A percentile compares a stretch with the other conserved stretches of the same genome.
phyloP scores from a whole-genome alignment of 140 eudicot species.

The Oenanthe javanica region DNA sequence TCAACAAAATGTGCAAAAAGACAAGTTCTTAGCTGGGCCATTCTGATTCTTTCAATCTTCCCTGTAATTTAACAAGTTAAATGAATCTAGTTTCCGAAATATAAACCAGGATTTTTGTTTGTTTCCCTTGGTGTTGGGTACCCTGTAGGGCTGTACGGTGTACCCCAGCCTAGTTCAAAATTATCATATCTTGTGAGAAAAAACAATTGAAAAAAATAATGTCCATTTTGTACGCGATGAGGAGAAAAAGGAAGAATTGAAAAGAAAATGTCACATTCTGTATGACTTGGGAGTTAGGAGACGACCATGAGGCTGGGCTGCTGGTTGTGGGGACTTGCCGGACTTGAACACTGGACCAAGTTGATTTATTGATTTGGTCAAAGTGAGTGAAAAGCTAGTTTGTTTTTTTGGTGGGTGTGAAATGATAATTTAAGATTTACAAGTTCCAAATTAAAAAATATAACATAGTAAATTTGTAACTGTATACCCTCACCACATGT shows the following conservation, averaged over 20 bases:
- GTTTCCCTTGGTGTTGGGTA: background rate
- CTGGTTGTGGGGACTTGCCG: background rate
- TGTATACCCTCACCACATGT: too few species aligned
- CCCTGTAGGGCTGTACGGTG: constrained; percentile 5
- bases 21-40: background rate
- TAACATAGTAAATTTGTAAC: too few species aligned
- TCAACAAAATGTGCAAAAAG: background rate
- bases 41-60: background rate
- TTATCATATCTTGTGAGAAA: background rate
- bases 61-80: constrained; percentile 1
- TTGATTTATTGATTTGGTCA: too few species aligned
- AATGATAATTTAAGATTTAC: too few species aligned
- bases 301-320: background rate
- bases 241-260: background rate
- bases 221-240: background rate
- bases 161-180: background rate
- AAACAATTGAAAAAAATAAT: background rate
- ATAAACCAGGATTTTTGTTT: constrained; percentile 1
- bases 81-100: background rate
- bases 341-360: background rate
- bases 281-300: background rate
- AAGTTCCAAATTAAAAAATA: too few species aligned
- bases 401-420: too few species aligned
- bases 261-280: background rate
- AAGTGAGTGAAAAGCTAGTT: too few species aligned